Conservation (phyloP, 2,329 filamentous ascomycete species). For the Talaromyces funiculosus region DNA sequence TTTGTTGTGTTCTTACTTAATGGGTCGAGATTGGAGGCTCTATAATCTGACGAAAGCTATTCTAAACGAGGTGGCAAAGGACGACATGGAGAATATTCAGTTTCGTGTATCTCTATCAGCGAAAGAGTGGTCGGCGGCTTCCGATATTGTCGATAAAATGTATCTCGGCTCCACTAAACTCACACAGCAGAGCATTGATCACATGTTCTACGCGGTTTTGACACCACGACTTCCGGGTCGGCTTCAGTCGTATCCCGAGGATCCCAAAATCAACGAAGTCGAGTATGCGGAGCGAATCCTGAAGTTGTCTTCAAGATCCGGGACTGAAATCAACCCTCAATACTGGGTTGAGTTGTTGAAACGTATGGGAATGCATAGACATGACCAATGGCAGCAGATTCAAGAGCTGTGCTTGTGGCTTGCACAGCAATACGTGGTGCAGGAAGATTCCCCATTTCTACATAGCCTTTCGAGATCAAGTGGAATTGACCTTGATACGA, state of each 20-base stretch:
- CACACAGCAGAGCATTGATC: conserved; percentile 39
- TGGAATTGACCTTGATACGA: conserved; percentile 8
- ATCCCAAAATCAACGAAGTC: conserved; percentile 34
- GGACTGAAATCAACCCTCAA: conserved; percentile 33
- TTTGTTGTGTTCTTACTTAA: conserved; percentile 49
- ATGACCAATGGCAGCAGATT: conserved; percentile 50
- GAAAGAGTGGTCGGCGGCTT: conserved; percentile 26
- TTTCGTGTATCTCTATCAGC: conserved; percentile 35
- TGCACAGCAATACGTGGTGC: conserved; percentile 34
- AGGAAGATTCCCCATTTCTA: conserved; percentile 12
- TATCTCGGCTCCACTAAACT: conserved; percentile 39
- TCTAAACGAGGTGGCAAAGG: conserved; percentile 37
- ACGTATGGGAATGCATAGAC: conserved; percentile 53
- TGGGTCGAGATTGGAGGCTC: conserved; percentile 46
- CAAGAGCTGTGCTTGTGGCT: conserved; percentile 50
- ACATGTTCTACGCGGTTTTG: conserved; percentile 36
- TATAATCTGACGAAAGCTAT: conserved; percentile 54
- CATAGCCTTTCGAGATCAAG: conserved; percentile 13
- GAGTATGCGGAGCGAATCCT: conserved; percentile 44
- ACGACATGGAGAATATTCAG: conserved; percentile 33
- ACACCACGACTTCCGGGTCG: conserved; percentile 25
- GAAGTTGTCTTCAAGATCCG: conserved; percentile 44
- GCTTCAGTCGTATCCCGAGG: conserved; percentile 21
- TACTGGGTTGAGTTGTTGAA: conserved; percentile 56
- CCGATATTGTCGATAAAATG: conserved; percentile 46